These are phyloP conservation scores for Umbilicaria muhlenbergii DNA, from an alignment of 495 filamentous ascomycete genomes.

Conservation along the genomic window DNA sequence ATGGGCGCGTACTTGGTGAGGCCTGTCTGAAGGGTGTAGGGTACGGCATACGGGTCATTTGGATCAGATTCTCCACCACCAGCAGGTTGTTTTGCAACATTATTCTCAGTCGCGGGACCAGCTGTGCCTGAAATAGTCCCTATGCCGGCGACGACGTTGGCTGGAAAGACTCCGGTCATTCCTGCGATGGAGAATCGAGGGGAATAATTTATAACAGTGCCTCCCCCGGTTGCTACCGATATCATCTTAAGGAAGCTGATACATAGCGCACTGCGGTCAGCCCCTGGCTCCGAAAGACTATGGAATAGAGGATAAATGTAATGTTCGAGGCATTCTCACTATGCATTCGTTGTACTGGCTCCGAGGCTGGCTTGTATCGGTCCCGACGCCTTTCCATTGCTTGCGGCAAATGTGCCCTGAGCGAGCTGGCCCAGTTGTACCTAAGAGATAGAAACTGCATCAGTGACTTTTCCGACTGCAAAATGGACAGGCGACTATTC, in stretches of 20 bases:
- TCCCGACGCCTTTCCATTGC: slow-evolving; percentile 32
- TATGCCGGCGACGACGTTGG: slow-evolving; percentile 25
- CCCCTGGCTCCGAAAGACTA: not conserved
- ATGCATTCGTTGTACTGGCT: slow-evolving; percentile 39
- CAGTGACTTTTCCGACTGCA: not conserved
- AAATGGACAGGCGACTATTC: not conserved
- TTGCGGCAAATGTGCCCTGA: slow-evolving; percentile 27
- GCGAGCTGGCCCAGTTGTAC: slow-evolving; percentile 28
- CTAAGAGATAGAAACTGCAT: slow-evolving; percentile 17
- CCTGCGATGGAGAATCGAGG: slow-evolving; percentile 46
- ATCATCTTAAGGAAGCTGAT: slow-evolving; percentile 51
- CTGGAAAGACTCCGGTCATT: slow-evolving; percentile 50
- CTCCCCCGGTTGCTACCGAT: slow-evolving; percentile 32
- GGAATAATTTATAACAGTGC: slow-evolving; percentile 42
- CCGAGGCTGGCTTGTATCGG: slow-evolving; percentile 31
- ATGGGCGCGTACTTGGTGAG: slow-evolving; percentile 55
- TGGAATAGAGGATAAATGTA: not conserved
- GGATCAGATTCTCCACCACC: slow-evolving; percentile 5
- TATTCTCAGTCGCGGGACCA: slow-evolving; percentile 25
- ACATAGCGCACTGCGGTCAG: slow-evolving; percentile 4
- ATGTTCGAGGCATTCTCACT: slow-evolving; percentile 29
- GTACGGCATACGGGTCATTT: slow-evolving; percentile 27
- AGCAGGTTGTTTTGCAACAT: slow-evolving; percentile 11
- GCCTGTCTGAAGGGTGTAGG: slow-evolving; percentile 49
- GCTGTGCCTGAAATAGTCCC: slow-evolving; percentile 27